Conservation (phyloP, 495 filamentous ascomycete genomes). For the Lepraria neglecta region DNA sequence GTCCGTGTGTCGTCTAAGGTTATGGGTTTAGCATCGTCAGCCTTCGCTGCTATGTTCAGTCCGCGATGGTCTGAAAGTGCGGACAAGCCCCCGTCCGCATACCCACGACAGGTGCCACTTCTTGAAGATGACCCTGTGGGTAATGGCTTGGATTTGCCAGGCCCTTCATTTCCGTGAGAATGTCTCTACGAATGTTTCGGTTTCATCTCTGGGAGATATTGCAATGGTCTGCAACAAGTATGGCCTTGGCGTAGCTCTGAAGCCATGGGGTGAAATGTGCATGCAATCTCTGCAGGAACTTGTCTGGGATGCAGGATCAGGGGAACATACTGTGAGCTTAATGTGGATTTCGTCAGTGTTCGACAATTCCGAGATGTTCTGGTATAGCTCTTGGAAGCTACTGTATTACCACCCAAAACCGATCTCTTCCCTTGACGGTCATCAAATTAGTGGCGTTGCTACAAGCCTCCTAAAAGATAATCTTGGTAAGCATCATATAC, state of each 20-base stretch:
- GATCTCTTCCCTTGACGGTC: neutral
- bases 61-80: constrained; percentile 19
- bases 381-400: neutral
- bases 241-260: constrained; percentile 18
- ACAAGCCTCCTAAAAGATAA: neutral
- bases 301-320: neutral
- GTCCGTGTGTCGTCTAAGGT: constrained; percentile 29
- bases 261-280: constrained; percentile 25
- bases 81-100: neutral
- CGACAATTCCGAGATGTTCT: neutral
- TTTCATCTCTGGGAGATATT: neutral
- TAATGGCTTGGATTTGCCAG: constrained; percentile 21
- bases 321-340: neutral
- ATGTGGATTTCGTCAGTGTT: neutral
- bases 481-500: neutral
- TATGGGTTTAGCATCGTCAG: constrained; percentile 25
- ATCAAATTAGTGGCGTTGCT: neutral
- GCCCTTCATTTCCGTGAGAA: constrained; percentile 25
- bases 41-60: constrained; percentile 29
- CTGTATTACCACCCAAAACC: too few relatives aligned
- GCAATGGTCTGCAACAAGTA: constrained; percentile 27
- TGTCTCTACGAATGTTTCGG: neutral
- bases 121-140: constrained; percentile 18
- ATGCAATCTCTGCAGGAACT: neutral
- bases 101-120: constrained; percentile 17